These are phyloP conservation scores for Chimonanthus praecox DNA, from an alignment of 164 flowering plant genomes.

Conservation along the genomic window DNA sequence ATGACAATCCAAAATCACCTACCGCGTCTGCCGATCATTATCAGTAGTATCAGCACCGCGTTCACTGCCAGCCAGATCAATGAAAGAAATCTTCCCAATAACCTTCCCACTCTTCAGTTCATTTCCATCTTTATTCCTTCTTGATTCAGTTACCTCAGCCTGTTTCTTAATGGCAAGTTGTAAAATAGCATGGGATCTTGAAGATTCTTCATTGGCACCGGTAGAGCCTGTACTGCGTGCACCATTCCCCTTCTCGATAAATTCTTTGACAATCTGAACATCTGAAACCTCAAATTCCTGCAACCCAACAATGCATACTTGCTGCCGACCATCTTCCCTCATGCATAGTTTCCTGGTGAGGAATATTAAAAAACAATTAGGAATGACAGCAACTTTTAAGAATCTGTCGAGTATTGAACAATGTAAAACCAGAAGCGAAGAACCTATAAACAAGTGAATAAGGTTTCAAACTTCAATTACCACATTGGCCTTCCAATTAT, in stretches of 20 bases:
- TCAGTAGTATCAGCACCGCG: conserved; percentile 99
- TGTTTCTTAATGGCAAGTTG: conserved; percentile 92
- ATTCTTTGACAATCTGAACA: conserved; percentile 93
- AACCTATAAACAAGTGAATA: background rate
- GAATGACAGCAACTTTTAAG: background rate
- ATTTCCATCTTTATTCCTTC: conserved; percentile 61
- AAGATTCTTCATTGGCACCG: conserved; percentile 99
- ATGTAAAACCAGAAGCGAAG: background rate
- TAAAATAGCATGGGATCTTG: conserved; percentile 95
- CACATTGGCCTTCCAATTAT: too few relatives aligned
- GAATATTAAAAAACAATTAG: conserved; percentile 11
- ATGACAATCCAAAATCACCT: background rate
- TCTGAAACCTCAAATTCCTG: conserved; percentile 98
- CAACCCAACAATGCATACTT: conserved; percentile 98
- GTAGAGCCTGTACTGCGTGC: conserved; percentile 98
- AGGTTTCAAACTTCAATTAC: background rate
- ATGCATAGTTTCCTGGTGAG: conserved; percentile 81
- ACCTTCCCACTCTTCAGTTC: conserved; percentile 65
- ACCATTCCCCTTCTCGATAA: conserved; percentile 93
- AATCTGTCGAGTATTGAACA: background rate
- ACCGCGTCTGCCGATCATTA: conserved; percentile 97
- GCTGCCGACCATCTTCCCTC: conserved; percentile 99
- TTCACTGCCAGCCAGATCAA: conserved; percentile 99
- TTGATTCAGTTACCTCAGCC: conserved; percentile 64
- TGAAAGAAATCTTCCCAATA: conserved; percentile 94